Evolutionary conservation across 2,329 filamentous ascomycete genomes (phyloP).

Genomic region (Bimuria novae-zelandiae): DNA sequence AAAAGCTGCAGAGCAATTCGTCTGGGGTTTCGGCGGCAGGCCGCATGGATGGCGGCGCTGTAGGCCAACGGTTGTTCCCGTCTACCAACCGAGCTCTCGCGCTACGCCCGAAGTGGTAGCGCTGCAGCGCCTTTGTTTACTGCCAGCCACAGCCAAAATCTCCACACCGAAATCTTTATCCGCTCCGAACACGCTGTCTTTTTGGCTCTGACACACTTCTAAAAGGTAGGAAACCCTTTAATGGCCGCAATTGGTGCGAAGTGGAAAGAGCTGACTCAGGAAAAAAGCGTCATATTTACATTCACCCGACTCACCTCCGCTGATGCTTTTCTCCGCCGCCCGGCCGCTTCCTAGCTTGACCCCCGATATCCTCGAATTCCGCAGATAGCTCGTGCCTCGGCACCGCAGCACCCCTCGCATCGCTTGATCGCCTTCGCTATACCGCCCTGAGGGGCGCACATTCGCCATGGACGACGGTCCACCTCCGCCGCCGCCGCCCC

Average conservation of each 20-base stretch:
- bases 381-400: constrained; percentile 17
- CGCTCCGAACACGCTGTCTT: constrained; percentile 5
- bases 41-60: constrained; percentile 15
- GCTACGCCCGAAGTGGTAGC: constrained; percentile 1
- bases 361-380: neutral
- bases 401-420: constrained; percentile 7
- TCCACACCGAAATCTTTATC: constrained; percentile 9
- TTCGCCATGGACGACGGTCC: constrained; percentile 55
- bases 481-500: constrained; percentile 83
- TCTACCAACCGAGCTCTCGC: neutral
- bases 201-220: constrained; percentile 1
- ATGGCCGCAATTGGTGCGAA: neutral
- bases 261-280: neutral
- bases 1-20: constrained; percentile 4
- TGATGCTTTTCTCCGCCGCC: constrained; percentile 33
- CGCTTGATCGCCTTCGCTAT: constrained; percentile 19
- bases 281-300: neutral
- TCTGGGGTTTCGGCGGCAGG: constrained; percentile 15
- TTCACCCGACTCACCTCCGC: constrained; percentile 25
- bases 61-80: constrained; percentile 11
- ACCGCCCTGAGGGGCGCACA: constrained; percentile 31
- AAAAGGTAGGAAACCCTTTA: constrained; percentile 3
- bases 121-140: constrained; percentile 12
- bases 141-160: neutral
- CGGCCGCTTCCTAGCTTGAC: constrained; percentile 10